phyloP scores from a whole-genome alignment of 176 grass and related monocot genomes.

The Bolboschoenus planiculmis region DNA sequence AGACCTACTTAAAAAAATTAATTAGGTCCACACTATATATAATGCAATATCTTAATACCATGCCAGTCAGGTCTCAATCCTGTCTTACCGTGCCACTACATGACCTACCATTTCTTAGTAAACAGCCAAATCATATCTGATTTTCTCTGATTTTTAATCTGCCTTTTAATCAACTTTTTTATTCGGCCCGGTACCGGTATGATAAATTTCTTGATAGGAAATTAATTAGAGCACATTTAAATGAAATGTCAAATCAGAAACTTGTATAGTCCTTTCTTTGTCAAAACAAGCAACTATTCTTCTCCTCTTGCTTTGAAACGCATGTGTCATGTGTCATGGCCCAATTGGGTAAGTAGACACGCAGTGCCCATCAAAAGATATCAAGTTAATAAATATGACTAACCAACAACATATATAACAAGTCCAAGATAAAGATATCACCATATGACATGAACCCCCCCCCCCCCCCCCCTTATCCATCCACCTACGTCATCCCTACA shows the following conservation, averaged over 20 bases:
- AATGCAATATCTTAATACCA: conserved; percentile 7
- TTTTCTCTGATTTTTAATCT: neutral
- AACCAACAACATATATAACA: conserved; percentile 15
- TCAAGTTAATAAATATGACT: conserved; percentile 13
- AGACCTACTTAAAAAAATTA: neutral
- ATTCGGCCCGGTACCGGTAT: neutral
- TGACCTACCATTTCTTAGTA: neutral
- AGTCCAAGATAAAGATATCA: conserved; percentile 14
- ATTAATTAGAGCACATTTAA: neutral
- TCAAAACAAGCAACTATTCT: conserved; percentile 1
- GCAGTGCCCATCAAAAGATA: neutral
- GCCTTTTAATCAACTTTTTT: too few relatives aligned
- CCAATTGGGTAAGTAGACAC: conserved; percentile 21
- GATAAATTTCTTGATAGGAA: neutral
- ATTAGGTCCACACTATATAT: neutral
- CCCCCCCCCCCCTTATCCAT: neutral
- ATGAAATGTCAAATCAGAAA: conserved; percentile 16
- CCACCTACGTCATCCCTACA: neutral
- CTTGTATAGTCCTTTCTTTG: neutral
- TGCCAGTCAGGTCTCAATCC: neutral
- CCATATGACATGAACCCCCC: neutral
- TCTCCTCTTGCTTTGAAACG: neutral
- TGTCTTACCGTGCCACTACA: neutral
- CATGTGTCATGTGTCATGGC: conserved; percentile 7
- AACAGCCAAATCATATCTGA: neutral